Base-by-base conservation (phyloP, 305 asterid genomes). In the Fraxinus dipetala region DNA sequence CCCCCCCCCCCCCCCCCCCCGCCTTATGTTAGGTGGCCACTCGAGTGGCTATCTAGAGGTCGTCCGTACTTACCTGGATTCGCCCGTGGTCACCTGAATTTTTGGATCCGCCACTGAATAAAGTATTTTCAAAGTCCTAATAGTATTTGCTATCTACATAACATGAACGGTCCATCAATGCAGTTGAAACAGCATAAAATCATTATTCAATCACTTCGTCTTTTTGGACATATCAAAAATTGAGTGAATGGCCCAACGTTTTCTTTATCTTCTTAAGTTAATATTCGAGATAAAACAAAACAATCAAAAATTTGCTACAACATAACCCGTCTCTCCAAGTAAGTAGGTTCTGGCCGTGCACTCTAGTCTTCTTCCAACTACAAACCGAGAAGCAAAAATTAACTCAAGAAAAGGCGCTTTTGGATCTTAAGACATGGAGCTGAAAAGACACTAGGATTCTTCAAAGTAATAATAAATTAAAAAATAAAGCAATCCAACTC, bases 341-440 rank as follows among this genome's bases (percentile, higher is more conserved):
- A 45, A 14, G n/a, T 45, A 3, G 56, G n/a, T 45, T n/a, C 56
- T 45, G 5, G 6, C 56, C 18, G n/a, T 13, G 18, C 56, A 14
- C 56, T 45, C 54, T 43, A 43, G 54, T 43, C n/a, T 43, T 43
- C 54, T 45, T 45, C 18, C 56, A 45, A 11, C n/a, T 45, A 13
- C 56, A 2, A 45, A 45, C n/a, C 56, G 56, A 45, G n/a, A 45
- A 45, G 56, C 56, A 11, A 45, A 45, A 45, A 3, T 45, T 3
- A 51, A 51, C 20, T 51, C 61, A 51, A 16, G 61, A 16, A 51
- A 51, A 51, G 61, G 22, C 0, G 6, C 61, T 51, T 51, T 51
- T 16, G 20, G 61, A 51, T 14, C 61, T 51, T 22, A 36, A 73
- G 40, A 80, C 79, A 80, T 6, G 79, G 61, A 54, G 79, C 74